Evolutionary conservation across 108 stramenopile species (phyloP).

Genomic region (Skeletonema tropicum): DNA sequence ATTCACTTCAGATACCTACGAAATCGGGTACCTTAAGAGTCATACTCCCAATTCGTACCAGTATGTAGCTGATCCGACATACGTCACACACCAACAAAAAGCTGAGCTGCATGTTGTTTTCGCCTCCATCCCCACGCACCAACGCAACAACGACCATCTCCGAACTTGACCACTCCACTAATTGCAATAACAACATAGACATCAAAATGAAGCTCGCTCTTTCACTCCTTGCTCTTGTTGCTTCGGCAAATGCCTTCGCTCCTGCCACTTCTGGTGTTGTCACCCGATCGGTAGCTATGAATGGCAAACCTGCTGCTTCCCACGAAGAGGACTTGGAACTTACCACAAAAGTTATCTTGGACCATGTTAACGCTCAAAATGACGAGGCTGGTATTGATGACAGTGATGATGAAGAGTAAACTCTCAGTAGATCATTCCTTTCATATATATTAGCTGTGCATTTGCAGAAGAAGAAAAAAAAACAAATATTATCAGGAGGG

Average conservation of each 20-base stretch:
- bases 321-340: constrained; percentile 35
- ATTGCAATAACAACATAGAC: neutral
- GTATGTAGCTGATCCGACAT: neutral
- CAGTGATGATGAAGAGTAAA: constrained; percentile 23
- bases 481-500: neutral
- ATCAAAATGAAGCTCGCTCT: constrained; percentile 21
- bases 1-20: neutral
- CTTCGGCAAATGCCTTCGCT: constrained; percentile 12
- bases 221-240: constrained; percentile 20
- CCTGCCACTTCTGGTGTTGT: neutral
- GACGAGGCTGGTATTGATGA: constrained; percentile 17
- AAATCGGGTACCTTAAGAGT: neutral
- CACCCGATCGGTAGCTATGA: neutral
- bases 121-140: neutral
- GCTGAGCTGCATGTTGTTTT: too few species aligned
- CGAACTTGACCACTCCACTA: neutral
- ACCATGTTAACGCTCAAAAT: constrained; percentile 15
- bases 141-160: neutral
- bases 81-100: neutral
- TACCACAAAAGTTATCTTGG: constrained; percentile 25
- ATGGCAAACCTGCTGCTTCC: constrained; percentile 13
- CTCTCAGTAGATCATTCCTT: neutral
- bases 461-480: neutral
- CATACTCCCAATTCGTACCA: neutral
- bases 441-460: neutral